phyloP scores from a whole-genome alignment of 768 basidiomycete genomes.

The Mycena sanguinolenta region DNA sequence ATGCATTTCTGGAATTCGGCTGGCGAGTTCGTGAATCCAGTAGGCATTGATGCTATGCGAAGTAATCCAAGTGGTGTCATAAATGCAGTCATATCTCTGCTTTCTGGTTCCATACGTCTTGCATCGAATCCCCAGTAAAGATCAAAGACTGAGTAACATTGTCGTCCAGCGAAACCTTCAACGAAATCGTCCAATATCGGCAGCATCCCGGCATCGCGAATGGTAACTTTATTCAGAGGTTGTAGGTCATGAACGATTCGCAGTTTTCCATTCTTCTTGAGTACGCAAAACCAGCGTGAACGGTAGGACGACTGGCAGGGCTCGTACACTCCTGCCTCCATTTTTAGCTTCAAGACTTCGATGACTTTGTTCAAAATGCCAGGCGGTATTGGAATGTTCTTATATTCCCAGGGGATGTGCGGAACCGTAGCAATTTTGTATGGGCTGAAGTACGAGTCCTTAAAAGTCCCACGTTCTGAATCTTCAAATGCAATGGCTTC shows the following conservation, averaged over 20 bases:
- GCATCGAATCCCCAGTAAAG: too few relatives aligned
- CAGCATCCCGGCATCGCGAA: conserved; percentile 12
- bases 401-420: too few relatives aligned
- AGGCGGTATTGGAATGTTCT: background rate
- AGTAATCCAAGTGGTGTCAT: too few relatives aligned
- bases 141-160: too few relatives aligned
- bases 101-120: too few relatives aligned
- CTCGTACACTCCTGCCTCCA: conserved; percentile 2
- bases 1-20: conserved; percentile 42
- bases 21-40: conserved; percentile 26
- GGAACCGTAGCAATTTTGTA: background rate
- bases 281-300: conserved; percentile 33
- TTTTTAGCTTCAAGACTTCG: conserved; percentile 21
- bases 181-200: background rate
- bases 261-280: conserved; percentile 36
- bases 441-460: background rate
- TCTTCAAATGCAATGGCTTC: background rate
- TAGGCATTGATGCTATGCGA: background rate
- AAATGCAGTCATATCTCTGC: too few relatives aligned
- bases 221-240: conserved; percentile 28
- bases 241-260: conserved; percentile 34
- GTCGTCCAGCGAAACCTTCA: background rate
- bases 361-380: background rate
- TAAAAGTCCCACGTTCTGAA: background rate
- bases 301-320: conserved; percentile 26